Evolutionary conservation across 768 basidiomycete species (phyloP).

Genomic region (Tylopilus plumbeoviolaceoides): DNA sequence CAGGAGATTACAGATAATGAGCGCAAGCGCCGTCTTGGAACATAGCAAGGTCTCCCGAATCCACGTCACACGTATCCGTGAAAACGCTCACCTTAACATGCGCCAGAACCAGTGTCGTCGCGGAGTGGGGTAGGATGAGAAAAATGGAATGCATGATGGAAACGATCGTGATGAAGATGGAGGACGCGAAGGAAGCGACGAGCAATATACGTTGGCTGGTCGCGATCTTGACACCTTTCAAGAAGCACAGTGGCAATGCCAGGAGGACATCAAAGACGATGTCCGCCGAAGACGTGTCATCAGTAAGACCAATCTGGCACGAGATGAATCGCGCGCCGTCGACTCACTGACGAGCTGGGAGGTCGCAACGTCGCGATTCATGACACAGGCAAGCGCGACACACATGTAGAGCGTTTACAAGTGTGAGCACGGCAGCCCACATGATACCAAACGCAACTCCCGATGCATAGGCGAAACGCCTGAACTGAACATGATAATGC

Average conservation of each 20-base stretch:
- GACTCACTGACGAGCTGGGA: conserved; percentile 4
- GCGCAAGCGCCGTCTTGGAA: conserved; percentile 12
- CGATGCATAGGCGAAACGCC: not conserved
- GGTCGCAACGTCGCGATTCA: not conserved
- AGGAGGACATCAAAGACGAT: conserved; percentile 10
- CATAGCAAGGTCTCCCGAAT: not conserved
- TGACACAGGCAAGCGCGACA: not conserved
- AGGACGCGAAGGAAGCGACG: conserved; percentile 10
- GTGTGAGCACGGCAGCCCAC: not conserved
- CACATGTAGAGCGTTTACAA: not conserved
- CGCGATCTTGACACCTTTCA: conserved; percentile 3
- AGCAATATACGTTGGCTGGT: not conserved
- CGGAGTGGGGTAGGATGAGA: not conserved
- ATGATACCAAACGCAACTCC: not conserved
- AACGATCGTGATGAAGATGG: conserved; percentile 10
- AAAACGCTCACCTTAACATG: conserved; percentile 9
- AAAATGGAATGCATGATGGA: conserved; percentile 7
- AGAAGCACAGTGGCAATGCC: not conserved
- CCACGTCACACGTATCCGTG: no score
- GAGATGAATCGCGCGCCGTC: not conserved
- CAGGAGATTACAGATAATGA: conserved; percentile 9
- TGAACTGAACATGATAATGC: not conserved
- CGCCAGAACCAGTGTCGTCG: not conserved
- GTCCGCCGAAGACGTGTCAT: conserved; percentile 6
- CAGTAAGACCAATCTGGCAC: not conserved